Evolutionary conservation across 176 grass and related monocot genomes (phyloP).

Genomic region (Otatea glauca): DNA sequence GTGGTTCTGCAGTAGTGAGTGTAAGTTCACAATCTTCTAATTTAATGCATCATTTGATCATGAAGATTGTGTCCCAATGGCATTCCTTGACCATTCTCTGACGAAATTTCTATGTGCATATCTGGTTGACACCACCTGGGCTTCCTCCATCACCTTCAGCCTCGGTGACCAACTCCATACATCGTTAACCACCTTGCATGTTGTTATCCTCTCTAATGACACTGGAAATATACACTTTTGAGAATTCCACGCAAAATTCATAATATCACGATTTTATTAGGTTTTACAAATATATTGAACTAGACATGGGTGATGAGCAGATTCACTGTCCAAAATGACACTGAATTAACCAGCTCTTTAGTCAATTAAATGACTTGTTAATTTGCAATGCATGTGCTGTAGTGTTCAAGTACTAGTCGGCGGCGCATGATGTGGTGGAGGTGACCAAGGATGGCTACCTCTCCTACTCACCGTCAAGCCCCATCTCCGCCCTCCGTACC

Average conservation of each 20-base stretch:
- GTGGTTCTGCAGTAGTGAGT: no score
- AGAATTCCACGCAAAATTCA: no score
- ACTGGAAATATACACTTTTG: neutral
- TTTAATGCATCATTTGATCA: no score
- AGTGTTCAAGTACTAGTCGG: constrained; percentile 41
- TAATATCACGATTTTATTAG: neutral
- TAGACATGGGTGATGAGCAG: no score
- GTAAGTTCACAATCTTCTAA: no score
- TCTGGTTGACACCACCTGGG: constrained; percentile 47
- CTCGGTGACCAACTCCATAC: constrained; percentile 40
- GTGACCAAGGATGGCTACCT: constrained; percentile 25
- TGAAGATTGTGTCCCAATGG: no score
- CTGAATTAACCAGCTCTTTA: neutral
- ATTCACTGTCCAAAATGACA: neutral
- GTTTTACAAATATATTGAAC: neutral
- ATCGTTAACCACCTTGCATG: neutral
- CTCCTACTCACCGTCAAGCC: constrained; percentile 25
- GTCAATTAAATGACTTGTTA: neutral
- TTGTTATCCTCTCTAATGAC: neutral
- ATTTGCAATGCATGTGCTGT: neutral
- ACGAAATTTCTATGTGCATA: no score
- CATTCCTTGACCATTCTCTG: no score
- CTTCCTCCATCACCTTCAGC: constrained; percentile 46
- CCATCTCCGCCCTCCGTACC: neutral
- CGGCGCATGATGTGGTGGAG: constrained; percentile 51